Evolutionary conservation across 2,329 filamentous ascomycete genomes (phyloP), one percentile per base, ranked within the genome.

Genomic region (Talaromyces islandicus): DNA sequence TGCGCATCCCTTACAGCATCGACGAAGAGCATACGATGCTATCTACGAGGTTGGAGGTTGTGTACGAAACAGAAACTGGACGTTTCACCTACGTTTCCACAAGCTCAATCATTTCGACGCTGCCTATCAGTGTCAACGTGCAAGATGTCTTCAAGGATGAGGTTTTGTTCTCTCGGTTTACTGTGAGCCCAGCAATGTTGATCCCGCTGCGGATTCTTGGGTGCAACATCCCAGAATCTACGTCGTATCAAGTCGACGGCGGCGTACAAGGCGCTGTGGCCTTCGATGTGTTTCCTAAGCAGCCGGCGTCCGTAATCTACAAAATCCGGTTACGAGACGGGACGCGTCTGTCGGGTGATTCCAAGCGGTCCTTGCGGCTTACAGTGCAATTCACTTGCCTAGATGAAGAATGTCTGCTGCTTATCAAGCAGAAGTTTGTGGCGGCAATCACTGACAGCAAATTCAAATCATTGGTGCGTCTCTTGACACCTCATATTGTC

Each of bases 81-180:
- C 80, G 78, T 7, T 90, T 91, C 64, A 80, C 81, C 58, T 88
- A 88, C 70, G 82, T 85, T 17, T 84, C 83, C 17, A 80, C 82
- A 7, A 83, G 84, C 21, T 84, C 81, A 3, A 81, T 95, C 21
- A 83, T 87, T 2, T 88, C 94, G 1, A 83, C 89, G 1, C 80
- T 99, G 4, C 90, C 91, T 0, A 81, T 99, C 3, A 92, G 93
- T 3, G 94, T 99, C 63, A 97, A 97, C 65, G 94, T 99, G 6
- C 92, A 97, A 68, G 94, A 99, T 67, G 85, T 95, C 29, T 97
- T 97, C 79, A 96, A 96, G 71, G 86, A 91, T 64, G 78, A 86
- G 7, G 82, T 85, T 0, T 81, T 97, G 0, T 94, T 94, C 69
- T 97, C 92, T 0, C 88, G 88, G 10, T 99, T 99, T 72, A 96